phyloP scores from a whole-genome alignment of 1,139 yeast species.

The Geotrichum carabidarum region DNA sequence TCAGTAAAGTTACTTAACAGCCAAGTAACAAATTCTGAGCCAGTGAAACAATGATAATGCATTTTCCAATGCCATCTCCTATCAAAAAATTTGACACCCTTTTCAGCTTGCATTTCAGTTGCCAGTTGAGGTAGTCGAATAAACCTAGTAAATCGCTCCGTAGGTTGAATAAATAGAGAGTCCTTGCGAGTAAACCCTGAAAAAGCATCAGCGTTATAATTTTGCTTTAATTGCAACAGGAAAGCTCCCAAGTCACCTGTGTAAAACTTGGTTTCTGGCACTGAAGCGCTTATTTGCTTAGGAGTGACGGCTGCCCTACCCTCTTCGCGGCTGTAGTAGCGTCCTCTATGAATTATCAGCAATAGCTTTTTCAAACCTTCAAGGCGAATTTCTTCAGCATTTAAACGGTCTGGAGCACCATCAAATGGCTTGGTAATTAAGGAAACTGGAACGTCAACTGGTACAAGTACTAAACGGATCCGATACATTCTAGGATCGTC shows the following conservation, averaged over 20 bases:
- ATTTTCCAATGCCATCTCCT: constrained; percentile 87
- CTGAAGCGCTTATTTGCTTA: constrained; percentile 47
- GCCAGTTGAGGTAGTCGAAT: constrained; percentile 51
- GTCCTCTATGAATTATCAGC: constrained; percentile 57
- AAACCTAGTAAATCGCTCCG: constrained; percentile 38
- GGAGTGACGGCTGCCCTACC: constrained; percentile 30
- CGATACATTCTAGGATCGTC: constrained; percentile 56
- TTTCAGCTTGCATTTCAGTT: constrained; percentile 56
- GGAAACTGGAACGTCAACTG: constrained; percentile 58
- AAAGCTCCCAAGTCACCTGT: constrained; percentile 79
- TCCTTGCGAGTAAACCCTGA: constrained; percentile 27
- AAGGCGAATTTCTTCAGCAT: constrained; percentile 76
- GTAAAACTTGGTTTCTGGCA: constrained; percentile 77
- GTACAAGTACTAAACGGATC: constrained; percentile 75
- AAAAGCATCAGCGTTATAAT: constrained; percentile 20
- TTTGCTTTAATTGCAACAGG: constrained; percentile 45
- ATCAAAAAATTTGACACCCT: constrained; percentile 60
- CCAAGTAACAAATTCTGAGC: constrained; percentile 85
- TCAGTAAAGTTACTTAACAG: constrained; percentile 71
- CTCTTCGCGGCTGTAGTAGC: constrained; percentile 46
- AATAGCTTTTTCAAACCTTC: constrained; percentile 81
- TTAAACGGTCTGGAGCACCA: constrained; percentile 47
- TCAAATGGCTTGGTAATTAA: constrained; percentile 9
- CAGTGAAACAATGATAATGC: constrained; percentile 75
- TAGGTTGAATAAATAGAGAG: constrained; percentile 37